Base-by-base conservation (phyloP, 768 basidiomycete genomes). In the Lactarius trivialis region DNA sequence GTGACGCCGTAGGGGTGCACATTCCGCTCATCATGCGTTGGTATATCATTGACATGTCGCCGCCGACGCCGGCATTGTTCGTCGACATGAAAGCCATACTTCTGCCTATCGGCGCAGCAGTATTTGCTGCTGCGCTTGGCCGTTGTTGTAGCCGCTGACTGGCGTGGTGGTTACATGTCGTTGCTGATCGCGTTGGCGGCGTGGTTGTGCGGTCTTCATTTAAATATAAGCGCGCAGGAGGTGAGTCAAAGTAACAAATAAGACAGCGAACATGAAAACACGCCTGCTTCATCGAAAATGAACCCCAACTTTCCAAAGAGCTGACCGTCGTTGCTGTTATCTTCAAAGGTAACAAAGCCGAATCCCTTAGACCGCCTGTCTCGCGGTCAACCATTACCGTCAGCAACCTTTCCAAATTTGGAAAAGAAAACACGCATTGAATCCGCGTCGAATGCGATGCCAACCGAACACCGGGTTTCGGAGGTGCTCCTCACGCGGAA, bases 341-440 rank as follows among this genome's bases (percentile, higher is more conserved):
- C 89, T 71, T 94, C 89, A 70, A 98, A 96, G 0, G 93, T 96
- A 12, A 98, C 92, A 71, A 99, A 99, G 0, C 95, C 97, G 67
- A 99, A 99, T 14, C 97, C 96, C 73, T 98, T 97, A 76, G 91
- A 94, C 53, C 93, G 77, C 91, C 89, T 3, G 93, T 94, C 74
- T 98, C 93, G 49, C 93, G 88, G 75, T 99, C 97, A 68, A 97
- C 81, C 97, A 98, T 99, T 68, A 99, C 93, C 0, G 73, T 98
- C 96, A 69, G 97, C 89, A 66, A 98, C 93, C 67, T 87, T 88
- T 63, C 97, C 97, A 68, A 90, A 98, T 71, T 95, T 89, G 43
- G 87, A 85, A 76, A 98, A 96, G 76, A 91, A 98, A 57, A 86
- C 85, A 67, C 89, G 86, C 87, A 98, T 91, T 0, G 87, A 89